A percentile compares a stretch with the other conserved stretches of the same genome.
These are phyloP conservation scores for Penicillium coffeae DNA, from an alignment of 495 filamentous ascomycete genomes.

Conservation along the genomic window DNA sequence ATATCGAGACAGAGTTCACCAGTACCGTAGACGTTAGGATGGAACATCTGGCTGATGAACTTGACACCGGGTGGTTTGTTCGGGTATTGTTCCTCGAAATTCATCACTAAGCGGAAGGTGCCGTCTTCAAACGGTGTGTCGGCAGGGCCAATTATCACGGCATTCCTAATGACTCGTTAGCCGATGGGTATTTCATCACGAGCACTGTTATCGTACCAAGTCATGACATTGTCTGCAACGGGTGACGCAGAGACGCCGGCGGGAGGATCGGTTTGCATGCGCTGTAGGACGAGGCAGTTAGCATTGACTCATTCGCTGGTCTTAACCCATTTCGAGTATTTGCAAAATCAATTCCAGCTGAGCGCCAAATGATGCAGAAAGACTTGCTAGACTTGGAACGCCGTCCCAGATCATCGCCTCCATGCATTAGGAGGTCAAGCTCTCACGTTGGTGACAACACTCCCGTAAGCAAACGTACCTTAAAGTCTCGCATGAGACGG, in stretches of 20 bases:
- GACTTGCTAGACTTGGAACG: too few relatives aligned
- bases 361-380: too few relatives aligned
- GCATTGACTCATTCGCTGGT: background rate
- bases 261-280: conserved; percentile 98
- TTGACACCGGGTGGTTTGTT: conserved; percentile 98
- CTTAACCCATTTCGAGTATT: background rate
- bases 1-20: conserved; percentile 97
- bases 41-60: conserved; percentile 98
- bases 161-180: conserved; percentile 67
- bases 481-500: conserved; percentile 97
- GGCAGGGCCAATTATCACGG: conserved; percentile 95
- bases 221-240: conserved; percentile 98
- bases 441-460: too few relatives aligned
- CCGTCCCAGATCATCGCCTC: too few relatives aligned
- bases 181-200: background rate
- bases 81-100: conserved; percentile 97
- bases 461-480: too few relatives aligned
- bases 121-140: conserved; percentile 99
- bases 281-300: conserved; percentile 49
- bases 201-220: conserved; percentile 61
- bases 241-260: conserved; percentile 96
- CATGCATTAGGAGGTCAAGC: too few relatives aligned
- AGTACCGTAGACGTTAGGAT: conserved; percentile 96
- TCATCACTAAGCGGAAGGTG: conserved; percentile 96
- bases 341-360: too few relatives aligned